Conservation (phyloP, 2,329 filamentous ascomycete genomes). For the Ciborinia camelliae region DNA sequence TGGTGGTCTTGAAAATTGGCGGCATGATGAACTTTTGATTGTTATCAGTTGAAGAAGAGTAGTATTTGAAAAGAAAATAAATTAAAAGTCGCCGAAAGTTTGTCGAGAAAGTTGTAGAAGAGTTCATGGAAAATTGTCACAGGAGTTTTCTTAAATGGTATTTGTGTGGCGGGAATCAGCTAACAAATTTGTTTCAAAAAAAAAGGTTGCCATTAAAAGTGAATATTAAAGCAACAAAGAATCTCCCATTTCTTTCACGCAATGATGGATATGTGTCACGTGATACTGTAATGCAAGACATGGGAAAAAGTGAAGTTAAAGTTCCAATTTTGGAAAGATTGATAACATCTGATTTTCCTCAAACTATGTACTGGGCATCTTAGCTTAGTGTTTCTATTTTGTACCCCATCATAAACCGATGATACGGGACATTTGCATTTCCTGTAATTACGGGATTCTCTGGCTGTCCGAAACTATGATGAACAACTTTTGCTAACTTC, state of each 20-base stretch:
- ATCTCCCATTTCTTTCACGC: background rate
- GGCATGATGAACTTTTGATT: background rate
- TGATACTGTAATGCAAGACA: background rate
- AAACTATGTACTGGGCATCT: background rate
- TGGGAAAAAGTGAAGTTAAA: background rate
- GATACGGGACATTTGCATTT: background rate
- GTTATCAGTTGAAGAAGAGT: background rate
- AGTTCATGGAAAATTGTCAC: background rate
- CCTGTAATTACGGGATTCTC: background rate
- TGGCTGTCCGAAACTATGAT: background rate
- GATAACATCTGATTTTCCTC: background rate
- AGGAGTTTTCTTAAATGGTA: background rate
- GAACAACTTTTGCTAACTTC: background rate
- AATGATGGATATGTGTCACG: background rate
- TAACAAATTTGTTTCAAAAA: background rate
- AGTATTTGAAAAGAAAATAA: background rate
- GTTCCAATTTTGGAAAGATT: background rate
- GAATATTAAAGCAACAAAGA: background rate
- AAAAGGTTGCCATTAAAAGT: background rate
- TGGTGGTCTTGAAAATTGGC: background rate
- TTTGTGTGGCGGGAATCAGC: background rate
- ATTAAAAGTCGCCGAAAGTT: background rate
- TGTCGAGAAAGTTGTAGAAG: background rate
- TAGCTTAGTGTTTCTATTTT: background rate
- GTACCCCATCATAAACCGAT: conserved; percentile 4